Evolutionary conservation across 2,329 filamentous ascomycete genomes (phyloP).

Genomic region (Cryphonectria parasitica): DNA sequence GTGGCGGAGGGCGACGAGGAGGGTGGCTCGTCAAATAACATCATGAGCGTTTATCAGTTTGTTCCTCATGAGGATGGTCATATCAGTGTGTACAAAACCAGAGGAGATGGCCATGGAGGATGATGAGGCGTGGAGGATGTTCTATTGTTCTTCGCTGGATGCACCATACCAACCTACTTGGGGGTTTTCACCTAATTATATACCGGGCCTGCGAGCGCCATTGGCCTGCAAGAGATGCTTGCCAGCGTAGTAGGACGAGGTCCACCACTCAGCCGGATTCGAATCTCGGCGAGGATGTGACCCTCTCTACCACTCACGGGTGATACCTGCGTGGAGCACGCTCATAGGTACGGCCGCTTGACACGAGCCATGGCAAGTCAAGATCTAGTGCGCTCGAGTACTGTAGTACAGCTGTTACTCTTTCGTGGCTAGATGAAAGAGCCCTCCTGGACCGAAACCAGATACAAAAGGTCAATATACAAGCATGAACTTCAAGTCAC

Average conservation of each 20-base stretch:
- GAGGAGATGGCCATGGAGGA: slow-evolving; percentile 2
- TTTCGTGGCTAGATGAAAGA: background rate
- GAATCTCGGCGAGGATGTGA: background rate
- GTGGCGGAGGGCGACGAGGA: background rate
- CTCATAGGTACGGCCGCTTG: background rate
- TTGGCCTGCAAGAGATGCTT: background rate
- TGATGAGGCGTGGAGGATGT: background rate
- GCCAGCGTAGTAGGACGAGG: background rate
- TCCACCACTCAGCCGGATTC: background rate
- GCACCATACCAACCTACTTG: background rate
- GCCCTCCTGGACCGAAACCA: background rate
- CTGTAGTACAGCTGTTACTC: background rate
- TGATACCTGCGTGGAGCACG: background rate
- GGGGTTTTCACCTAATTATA: background rate
- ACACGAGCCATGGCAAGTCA: background rate
- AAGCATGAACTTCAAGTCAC: background rate
- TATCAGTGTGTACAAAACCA: slow-evolving; percentile 29
- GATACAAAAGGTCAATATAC: background rate
- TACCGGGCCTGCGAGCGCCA: background rate
- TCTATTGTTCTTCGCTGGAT: background rate
- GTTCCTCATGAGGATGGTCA: slow-evolving; percentile 30
- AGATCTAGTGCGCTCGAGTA: background rate
- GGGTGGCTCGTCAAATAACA: slow-evolving; percentile 5
- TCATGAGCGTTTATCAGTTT: slow-evolving; percentile 29
- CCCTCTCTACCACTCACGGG: background rate